These are phyloP conservation scores for Drechslerella dactyloides DNA, from an alignment of 2,329 filamentous ascomycete genomes.

Conservation along the genomic window DNA sequence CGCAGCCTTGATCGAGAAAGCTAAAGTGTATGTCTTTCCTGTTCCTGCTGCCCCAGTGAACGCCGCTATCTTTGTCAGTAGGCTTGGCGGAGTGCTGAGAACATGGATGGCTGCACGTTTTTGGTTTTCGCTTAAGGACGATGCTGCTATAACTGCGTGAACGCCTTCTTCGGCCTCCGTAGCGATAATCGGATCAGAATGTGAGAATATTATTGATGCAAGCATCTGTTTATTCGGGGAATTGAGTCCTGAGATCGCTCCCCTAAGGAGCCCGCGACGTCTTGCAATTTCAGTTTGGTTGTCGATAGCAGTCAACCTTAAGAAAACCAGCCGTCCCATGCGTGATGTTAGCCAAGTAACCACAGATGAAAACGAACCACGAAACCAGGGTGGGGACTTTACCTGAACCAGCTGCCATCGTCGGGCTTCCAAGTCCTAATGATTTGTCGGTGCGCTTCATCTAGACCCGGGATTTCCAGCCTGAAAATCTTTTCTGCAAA, in stretches of 20 bases:
- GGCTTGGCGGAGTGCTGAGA: background rate
- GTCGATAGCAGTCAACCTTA: background rate
- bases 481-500: background rate
- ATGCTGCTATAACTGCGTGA: background rate
- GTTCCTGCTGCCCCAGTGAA: constrained; percentile 7
- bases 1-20: background rate
- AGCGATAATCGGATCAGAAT: background rate
- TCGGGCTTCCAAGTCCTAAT: background rate
- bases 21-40: background rate
- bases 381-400: background rate
- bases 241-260: background rate
- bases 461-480: background rate
- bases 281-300: background rate
- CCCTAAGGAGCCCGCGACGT: background rate
- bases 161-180: background rate
- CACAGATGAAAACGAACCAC: background rate
- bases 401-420: background rate
- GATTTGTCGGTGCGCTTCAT: background rate
- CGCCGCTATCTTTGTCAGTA: background rate
- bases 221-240: background rate
- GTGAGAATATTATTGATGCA: background rate
- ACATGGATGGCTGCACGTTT: background rate
- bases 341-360: background rate
- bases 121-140: background rate
- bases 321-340: background rate